Evolutionary conservation across 352 stramenopile genomes (phyloP), one percentile per base, ranked within the genome.

Genomic region (Phytophthora kernoviae): DNA sequence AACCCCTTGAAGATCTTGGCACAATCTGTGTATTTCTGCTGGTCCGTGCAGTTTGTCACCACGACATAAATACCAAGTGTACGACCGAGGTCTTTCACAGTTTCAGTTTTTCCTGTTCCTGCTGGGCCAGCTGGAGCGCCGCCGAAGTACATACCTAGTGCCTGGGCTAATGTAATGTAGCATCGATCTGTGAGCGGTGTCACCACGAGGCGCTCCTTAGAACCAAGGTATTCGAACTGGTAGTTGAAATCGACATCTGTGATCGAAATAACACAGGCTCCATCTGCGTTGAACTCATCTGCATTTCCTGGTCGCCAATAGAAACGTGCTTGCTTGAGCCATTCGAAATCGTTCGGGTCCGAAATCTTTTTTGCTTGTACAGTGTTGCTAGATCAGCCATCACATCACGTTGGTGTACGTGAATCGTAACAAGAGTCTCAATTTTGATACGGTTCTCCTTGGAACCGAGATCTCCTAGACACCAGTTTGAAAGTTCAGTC

Each of bases 231-330:
- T 73, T 99, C 96, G 64, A 97, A 99, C 68, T 98, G 94, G 61
- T 99, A 99, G 69, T 99, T 98, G 65, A 99, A 99, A 42, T 99
- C 96, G 2, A 98, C 96, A 62, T 99, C 96, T 0, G 96, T 99
- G 62, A 99, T 99, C 26, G 90, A 96, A 51, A 99, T 98, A 12
- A 99, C 91, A 49, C 94, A 98, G 4, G 96, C 91, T 30, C 96
- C 97, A 55, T 99, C 94, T 21, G 81, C 82, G 41, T 94, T 98
- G 44, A 97, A 96, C 58, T 99, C 96, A 55, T 99, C 97, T 0
- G 72, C 67, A 47, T 93, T 94, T 51, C 95, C 98, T 6, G 91
- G 81, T 20, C 96, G 85, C 96, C 96, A 99, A 66, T 99, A 99
- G 61, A 99, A 99, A 9, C 97, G 86, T n/a, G 95, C 96, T 70